Evolutionary conservation across 2,329 filamentous ascomycete genomes (phyloP).

Genomic region (Paraconiothyrium brasiliense): DNA sequence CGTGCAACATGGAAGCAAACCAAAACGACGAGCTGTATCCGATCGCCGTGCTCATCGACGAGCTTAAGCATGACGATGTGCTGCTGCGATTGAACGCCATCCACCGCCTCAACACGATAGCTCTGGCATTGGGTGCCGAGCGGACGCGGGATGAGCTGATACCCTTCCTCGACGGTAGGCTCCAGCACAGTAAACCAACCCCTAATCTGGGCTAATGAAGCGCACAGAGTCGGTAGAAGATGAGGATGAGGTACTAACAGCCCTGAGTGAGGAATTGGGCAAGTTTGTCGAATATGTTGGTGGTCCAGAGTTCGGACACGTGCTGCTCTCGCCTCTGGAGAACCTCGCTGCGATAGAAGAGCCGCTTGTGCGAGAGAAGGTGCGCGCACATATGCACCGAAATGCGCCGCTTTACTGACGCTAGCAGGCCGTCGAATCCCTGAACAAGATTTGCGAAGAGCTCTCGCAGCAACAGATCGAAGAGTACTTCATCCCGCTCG

Average conservation of each 20-base stretch:
- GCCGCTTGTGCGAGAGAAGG: conserved; percentile 97
- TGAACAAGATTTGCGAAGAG: conserved; percentile 98
- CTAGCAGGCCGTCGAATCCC: conserved; percentile 89
- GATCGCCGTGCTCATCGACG: conserved; percentile 99
- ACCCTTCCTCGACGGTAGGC: conserved; percentile 93
- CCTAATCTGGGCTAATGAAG: conserved; percentile 43
- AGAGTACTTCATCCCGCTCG: conserved; percentile 96
- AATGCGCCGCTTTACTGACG: conserved; percentile 39
- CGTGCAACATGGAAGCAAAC: conserved; percentile 80
- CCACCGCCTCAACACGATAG: conserved; percentile 96
- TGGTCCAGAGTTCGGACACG: conserved; percentile 91
- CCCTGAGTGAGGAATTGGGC: conserved; percentile 94
- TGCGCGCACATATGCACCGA: conserved; percentile 58
- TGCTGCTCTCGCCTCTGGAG: conserved; percentile 95
- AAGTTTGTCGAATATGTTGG: conserved; percentile 98
- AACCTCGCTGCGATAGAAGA: conserved; percentile 99
- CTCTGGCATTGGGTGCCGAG: conserved; percentile 92
- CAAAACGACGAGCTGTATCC: conserved; percentile 99
- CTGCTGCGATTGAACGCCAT: conserved; percentile 98
- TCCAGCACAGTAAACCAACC: background rate
- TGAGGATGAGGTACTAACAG: conserved; percentile 97
- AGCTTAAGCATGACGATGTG: conserved; percentile 99
- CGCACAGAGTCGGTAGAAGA: conserved; percentile 93
- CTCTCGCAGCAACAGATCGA: conserved; percentile 93
- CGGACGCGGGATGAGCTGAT: conserved; percentile 98